phyloP scores from a whole-genome alignment of 2,329 filamentous ascomycete species.

The Cytospora piceae region DNA sequence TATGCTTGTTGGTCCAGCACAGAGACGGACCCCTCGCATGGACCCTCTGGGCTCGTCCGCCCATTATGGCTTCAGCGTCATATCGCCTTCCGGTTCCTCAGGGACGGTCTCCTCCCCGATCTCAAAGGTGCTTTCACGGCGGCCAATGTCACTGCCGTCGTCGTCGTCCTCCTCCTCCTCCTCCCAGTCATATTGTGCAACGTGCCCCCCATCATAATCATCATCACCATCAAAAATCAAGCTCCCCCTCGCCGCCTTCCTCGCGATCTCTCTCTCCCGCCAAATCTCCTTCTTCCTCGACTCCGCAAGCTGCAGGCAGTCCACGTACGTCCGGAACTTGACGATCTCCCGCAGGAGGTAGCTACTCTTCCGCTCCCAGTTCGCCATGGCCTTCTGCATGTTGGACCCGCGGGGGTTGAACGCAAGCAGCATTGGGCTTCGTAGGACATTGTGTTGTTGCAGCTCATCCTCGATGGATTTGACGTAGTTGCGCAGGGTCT shows the following conservation, averaged over 20 bases:
- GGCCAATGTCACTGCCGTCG: neutral
- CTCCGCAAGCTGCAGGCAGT: slow-evolving; percentile 75
- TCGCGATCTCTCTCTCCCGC: slow-evolving; percentile 57
- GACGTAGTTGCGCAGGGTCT: slow-evolving; percentile 76
- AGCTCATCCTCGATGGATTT: slow-evolving; percentile 84
- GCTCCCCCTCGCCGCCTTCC: slow-evolving; percentile 53
- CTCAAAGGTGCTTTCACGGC: slow-evolving; percentile 1
- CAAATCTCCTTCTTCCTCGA: slow-evolving; percentile 71
- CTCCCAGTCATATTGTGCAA: slow-evolving; percentile 1
- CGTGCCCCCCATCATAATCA: neutral
- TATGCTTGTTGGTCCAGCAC: neutral
- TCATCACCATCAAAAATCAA: slow-evolving; percentile 45
- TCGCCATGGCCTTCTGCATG: slow-evolving; percentile 81
- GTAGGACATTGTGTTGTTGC: slow-evolving; percentile 83
- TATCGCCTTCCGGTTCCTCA: slow-evolving; percentile 19
- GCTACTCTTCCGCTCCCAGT: slow-evolving; percentile 95
- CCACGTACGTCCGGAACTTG: slow-evolving; percentile 95
- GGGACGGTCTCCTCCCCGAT: slow-evolving; percentile 9
- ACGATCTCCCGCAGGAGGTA: slow-evolving; percentile 93
- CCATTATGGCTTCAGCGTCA: slow-evolving; percentile 16
- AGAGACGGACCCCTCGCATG: neutral
- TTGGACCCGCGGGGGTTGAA: slow-evolving; percentile 87
- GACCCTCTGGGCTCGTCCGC: neutral
- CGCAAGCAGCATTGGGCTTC: slow-evolving; percentile 83
- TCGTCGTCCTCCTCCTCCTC: neutral